Evolutionary conservation across 768 basidiomycete species (phyloP), one percentile per base, ranked within the genome.

Genomic region (Calocera viscosa): DNA sequence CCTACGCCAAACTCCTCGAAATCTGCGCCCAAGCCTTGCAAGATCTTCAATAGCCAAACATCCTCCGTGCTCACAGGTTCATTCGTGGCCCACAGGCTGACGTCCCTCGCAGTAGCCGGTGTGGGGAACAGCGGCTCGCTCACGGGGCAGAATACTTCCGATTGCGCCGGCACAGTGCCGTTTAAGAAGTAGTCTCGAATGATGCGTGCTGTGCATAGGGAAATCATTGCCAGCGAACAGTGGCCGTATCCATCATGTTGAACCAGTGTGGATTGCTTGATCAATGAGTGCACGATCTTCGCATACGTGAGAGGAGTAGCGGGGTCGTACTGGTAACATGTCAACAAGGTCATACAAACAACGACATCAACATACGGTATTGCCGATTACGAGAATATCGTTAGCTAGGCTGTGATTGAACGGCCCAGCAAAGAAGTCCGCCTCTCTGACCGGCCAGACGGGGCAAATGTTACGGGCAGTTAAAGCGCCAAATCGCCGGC

Each of bases 201-300:
- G 35, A 49, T 53, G 8, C 68, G 69, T 2, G 41, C 67, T 0
- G 72, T 75, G 69, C 74, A 76, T 16, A 69, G 67, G 1, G 75
- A 76, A 12, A 74, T 69, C 41, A 71, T 64, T 2, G 72, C 68
- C 19, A 68, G 43, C 11, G 70, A 71, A 30, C 73, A 71, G 35
- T 75, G 73, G 2, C 75, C 75, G 24, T 71, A 71, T 16, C 74
- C 69, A 63, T 75, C 72, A 63, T 74, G 74, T n/a, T 75, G 67
- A 3, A 76, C 49, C 24, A 76, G 68, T 17, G 75, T 69, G 2
- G 73, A 74, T 30, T 71, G 30, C 38, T 68, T 68, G 10, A 75
- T 69, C 17, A 71, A 65, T 49, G 70, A 65, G 22, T 72, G 69
- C 3, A 74, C 73, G 0, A 64, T 32, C 49, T 68, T 64, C 12